phyloP scores from a whole-genome alignment of 352 stramenopile species.

The Globisporangium acanthophoron region DNA sequence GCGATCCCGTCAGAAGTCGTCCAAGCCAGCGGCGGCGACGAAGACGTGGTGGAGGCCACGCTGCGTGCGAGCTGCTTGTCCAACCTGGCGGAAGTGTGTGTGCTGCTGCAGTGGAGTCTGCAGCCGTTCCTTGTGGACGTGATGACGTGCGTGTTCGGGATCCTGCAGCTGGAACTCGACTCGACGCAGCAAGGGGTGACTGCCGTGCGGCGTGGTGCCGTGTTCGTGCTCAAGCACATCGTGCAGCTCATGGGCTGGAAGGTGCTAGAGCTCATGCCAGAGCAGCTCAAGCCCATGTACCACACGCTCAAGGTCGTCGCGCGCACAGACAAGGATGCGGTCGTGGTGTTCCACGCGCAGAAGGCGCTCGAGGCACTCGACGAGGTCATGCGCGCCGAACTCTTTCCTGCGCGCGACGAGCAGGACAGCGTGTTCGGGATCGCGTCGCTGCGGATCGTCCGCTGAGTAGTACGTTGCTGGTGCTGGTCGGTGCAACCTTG shows the following conservation, averaged over 20 bases:
- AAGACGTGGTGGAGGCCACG: conserved; percentile 44
- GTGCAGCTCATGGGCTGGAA: conserved; percentile 72
- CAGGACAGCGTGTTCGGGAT: conserved; percentile 35
- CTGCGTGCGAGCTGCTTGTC: conserved; percentile 80
- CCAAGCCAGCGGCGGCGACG: conserved; percentile 14
- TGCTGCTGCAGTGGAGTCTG: conserved; percentile 64
- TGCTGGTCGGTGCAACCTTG: neutral
- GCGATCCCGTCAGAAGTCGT: neutral
- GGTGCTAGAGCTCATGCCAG: conserved; percentile 64
- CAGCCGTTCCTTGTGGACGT: conserved; percentile 69
- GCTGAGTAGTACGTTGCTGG: conserved; percentile 5
- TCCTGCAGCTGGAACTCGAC: conserved; percentile 69
- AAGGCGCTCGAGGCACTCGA: conserved; percentile 45
- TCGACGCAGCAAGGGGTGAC: conserved; percentile 23
- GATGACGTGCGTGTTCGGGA: conserved; percentile 73
- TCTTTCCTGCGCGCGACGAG: conserved; percentile 45
- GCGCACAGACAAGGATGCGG: conserved; percentile 47
- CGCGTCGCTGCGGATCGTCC: conserved; percentile 46
- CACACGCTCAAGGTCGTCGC: conserved; percentile 71
- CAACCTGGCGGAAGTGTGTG: conserved; percentile 83
- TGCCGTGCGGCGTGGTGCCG: conserved; percentile 62
- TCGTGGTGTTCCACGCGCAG: conserved; percentile 66
- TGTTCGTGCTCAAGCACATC: conserved; percentile 76
- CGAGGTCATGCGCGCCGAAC: conserved; percentile 64
- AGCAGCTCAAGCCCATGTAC: conserved; percentile 70